Percentiles rank a stretch among this genome's conserved stretches.
phyloP scores from a whole-genome alignment of 2,329 filamentous ascomycete species.

The Fusarium buxicola region DNA sequence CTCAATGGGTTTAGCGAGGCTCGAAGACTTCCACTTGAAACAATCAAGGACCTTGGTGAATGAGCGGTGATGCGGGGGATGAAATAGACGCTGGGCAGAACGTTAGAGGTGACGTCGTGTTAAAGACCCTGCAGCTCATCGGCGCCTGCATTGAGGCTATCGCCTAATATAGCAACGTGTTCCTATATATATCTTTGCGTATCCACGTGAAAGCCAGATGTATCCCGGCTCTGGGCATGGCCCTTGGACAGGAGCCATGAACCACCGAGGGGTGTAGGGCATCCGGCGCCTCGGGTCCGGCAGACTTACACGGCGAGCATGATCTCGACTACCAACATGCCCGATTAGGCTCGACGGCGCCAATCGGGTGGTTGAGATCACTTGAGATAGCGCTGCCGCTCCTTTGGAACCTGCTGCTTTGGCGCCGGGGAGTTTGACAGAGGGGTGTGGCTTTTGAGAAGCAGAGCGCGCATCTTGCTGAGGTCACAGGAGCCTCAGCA shows the following conservation, averaged over 20 bases:
- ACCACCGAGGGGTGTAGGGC: conserved; percentile 23
- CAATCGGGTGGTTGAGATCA: conserved; percentile 33
- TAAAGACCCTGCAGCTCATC: conserved; percentile 47
- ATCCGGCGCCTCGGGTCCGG: conserved; percentile 19
- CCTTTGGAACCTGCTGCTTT: conserved; percentile 24
- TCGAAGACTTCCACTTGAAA: conserved; percentile 14
- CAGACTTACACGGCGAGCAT: conserved; percentile 22
- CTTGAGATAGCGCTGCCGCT: conserved; percentile 31
- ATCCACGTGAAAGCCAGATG: conserved; percentile 6
- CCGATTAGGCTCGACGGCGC: conserved; percentile 28
- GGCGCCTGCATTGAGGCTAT: conserved; percentile 53
- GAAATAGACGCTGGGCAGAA: conserved; percentile 33
- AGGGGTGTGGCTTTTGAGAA: conserved; percentile 19
- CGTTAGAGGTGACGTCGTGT: conserved; percentile 33
- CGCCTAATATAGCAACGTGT: conserved; percentile 52
- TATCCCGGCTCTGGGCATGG: conserved; percentile 4
- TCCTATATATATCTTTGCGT: conserved; percentile 33
- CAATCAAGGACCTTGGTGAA: conserved; percentile 12
- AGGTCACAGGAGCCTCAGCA: conserved; percentile 33
- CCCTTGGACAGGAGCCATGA: conserved; percentile 16
- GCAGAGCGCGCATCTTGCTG: conserved; percentile 22
- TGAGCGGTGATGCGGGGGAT: conserved; percentile 7
- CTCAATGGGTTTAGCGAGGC: conserved; percentile 11
- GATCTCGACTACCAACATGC: conserved; percentile 21
- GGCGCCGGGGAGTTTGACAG: conserved; percentile 24